These are phyloP conservation scores for Apocynum venetum DNA, from an alignment of 257 asterid species.

Conservation along the genomic window DNA sequence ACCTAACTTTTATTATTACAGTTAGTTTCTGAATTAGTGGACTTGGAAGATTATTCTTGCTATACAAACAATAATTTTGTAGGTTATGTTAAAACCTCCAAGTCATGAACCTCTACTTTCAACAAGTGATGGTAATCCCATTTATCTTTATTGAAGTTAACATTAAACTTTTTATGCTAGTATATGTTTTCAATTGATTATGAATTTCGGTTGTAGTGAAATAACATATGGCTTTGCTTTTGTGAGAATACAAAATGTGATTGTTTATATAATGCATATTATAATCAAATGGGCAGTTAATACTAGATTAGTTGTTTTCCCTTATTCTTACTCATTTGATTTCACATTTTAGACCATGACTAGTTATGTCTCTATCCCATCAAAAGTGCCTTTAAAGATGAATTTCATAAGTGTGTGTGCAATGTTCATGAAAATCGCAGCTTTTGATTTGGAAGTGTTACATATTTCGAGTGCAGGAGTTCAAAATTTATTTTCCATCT, in stretches of 20 bases:
- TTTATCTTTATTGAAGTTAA: slow-evolving; percentile 61
- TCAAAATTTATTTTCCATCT: no score
- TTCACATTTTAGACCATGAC: neutral
- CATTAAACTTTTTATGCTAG: slow-evolving; percentile 80
- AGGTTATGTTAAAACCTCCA: slow-evolving; percentile 95
- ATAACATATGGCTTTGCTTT: neutral
- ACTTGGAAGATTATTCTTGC: neutral
- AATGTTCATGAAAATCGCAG: no score
- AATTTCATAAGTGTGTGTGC: no score
- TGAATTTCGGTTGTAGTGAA: neutral
- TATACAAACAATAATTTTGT: slow-evolving; percentile 20
- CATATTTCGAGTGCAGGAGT: no score
- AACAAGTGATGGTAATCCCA: slow-evolving; percentile 37
- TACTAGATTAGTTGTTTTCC: neutral
- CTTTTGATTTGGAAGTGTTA: no score
- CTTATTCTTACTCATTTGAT: neutral
- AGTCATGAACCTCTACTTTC: slow-evolving; percentile 60
- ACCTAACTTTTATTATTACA: neutral
- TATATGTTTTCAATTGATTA: slow-evolving; percentile 45
- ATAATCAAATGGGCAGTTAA: neutral
- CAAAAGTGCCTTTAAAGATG: no score
- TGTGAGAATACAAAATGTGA: neutral
- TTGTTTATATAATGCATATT: neutral
- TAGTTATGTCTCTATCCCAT: neutral
- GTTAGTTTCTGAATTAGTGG: neutral